These are phyloP conservation scores for Funneliformis geosporum DNA, from an alignment of 192 early-diverging fungal genomes.

Conservation along the genomic window DNA sequence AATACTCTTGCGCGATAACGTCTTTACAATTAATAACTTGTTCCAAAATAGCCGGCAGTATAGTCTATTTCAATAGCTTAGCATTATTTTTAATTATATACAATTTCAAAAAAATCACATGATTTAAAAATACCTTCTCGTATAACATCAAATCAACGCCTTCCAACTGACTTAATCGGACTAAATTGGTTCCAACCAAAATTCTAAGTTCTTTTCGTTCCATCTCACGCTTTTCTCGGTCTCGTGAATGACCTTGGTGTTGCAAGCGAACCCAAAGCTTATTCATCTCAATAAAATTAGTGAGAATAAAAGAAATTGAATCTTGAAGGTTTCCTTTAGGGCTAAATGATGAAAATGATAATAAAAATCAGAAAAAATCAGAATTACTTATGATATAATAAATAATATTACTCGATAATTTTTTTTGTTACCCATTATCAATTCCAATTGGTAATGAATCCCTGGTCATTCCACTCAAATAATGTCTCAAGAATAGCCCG, in stretches of 20 bases:
- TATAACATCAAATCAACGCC: constrained; percentile 84
- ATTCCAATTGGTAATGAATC: constrained; percentile 88
- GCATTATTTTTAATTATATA: too few species aligned
- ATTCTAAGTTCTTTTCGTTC: constrained; percentile 95
- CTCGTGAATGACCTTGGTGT: constrained; percentile 91
- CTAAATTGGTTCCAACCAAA: constrained; percentile 95
- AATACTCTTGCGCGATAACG: constrained; percentile 98
- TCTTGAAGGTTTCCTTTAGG: constrained; percentile 86
- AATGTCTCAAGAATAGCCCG: constrained; percentile 95
- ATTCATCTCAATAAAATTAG: constrained; percentile 99
- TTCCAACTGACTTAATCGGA: constrained; percentile 90
- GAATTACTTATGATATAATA: not conserved
- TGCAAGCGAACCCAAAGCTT: constrained; percentile 99
- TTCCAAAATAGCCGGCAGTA: constrained; percentile 90
- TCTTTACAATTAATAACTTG: constrained; percentile 98
- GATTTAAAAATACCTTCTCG: constrained; percentile 52
- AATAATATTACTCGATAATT: not conserved
- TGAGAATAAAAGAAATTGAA: constrained; percentile 94
- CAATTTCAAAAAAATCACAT: not conserved
- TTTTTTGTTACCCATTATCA: constrained; percentile 47
- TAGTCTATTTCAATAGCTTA: constrained; percentile 47
- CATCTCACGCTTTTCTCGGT: constrained; percentile 92
- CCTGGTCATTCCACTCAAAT: constrained; percentile 91
- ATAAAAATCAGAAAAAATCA: not conserved
- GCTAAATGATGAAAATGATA: constrained; percentile 38